Conservation (phyloP, 2,329 filamentous ascomycete genomes). For the Epicoccum nigrum region DNA sequence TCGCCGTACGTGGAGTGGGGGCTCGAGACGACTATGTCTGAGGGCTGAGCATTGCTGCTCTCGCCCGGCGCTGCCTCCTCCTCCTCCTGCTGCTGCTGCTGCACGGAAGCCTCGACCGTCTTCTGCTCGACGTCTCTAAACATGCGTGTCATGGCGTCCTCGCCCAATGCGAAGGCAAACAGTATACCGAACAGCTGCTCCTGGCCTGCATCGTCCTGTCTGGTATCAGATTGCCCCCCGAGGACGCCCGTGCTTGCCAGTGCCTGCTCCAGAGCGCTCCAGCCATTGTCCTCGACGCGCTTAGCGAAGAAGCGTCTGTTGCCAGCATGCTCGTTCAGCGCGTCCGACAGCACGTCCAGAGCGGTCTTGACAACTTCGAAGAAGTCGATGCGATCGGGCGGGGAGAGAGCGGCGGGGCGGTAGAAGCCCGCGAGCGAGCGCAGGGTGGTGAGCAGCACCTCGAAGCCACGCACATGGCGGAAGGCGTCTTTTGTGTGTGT, state of each 20-base stretch:
- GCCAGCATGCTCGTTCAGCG: constrained; percentile 78
- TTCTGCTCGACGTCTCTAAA: constrained; percentile 57
- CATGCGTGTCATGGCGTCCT: constrained; percentile 73
- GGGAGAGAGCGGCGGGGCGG: constrained; percentile 66
- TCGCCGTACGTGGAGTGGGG: constrained; percentile 37
- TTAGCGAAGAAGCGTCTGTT: constrained; percentile 87
- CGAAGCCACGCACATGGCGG: constrained; percentile 79
- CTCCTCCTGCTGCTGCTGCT: too few relatives aligned
- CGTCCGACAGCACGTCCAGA: constrained; percentile 75
- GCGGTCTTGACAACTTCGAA: constrained; percentile 74
- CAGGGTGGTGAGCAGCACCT: constrained; percentile 71
- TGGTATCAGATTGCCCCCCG: constrained; percentile 40
- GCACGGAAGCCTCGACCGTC: constrained; percentile 20
- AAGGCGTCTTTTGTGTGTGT: constrained; percentile 77
- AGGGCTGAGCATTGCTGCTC: constrained; percentile 12
- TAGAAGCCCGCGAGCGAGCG: constrained; percentile 77
- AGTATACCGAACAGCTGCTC: constrained; percentile 86
- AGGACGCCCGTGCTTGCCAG: constrained; percentile 68
- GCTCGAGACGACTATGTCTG: constrained; percentile 35
- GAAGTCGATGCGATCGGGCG: constrained; percentile 67
- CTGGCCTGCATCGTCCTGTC: constrained; percentile 45
- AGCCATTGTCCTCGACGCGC: constrained; percentile 76
- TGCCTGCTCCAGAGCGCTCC: constrained; percentile 75
- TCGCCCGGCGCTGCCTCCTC: constrained; percentile 9
- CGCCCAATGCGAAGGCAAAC: constrained; percentile 78